These are phyloP conservation scores for Wilcoxina mikolae DNA, from an alignment of 495 filamentous ascomycete genomes.

Conservation along the genomic window DNA sequence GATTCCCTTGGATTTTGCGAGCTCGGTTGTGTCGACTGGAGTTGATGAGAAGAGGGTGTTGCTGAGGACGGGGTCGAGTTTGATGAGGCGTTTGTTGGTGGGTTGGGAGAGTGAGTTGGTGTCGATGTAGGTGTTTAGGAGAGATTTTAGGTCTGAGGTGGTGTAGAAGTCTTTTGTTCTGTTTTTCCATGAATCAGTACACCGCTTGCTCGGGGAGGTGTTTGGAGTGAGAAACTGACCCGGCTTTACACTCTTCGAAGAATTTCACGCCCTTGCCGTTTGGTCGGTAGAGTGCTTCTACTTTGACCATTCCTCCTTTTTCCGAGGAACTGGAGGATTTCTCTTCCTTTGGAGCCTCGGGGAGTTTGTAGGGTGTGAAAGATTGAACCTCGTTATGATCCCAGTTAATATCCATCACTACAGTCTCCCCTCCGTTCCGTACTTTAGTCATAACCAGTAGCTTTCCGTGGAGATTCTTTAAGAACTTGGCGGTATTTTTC, in stretches of 20 bases:
- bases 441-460: slow-evolving; percentile 51
- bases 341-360: slow-evolving; percentile 30
- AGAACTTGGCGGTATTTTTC: slow-evolving; percentile 61
- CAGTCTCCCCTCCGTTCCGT: slow-evolving; percentile 48
- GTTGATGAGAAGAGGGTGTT: slow-evolving; percentile 42
- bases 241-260: slow-evolving; percentile 14
- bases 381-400: slow-evolving; percentile 37
- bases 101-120: slow-evolving; percentile 35
- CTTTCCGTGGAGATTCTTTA: slow-evolving; percentile 55
- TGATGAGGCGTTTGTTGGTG: slow-evolving; percentile 50
- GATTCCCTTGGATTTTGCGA: slow-evolving; percentile 41
- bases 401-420: slow-evolving; percentile 55
- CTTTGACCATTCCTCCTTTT: background rate
- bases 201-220: too few relatives aligned
- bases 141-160: slow-evolving; percentile 28
- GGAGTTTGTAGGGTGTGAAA: slow-evolving; percentile 52
- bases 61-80: slow-evolving; percentile 47
- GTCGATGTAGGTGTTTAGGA: slow-evolving; percentile 40
- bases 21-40: slow-evolving; percentile 41
- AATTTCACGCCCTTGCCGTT: slow-evolving; percentile 18
- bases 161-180: slow-evolving; percentile 41
- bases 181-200: background rate
- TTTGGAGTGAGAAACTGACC: slow-evolving; percentile 13
- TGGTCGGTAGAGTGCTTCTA: slow-evolving; percentile 16
- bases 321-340: background rate